A percentile compares a stretch with the other conserved stretches of the same genome.
Evolutionary conservation across 306 rosid genomes (phyloP).

Genomic region (Cucumis melo): DNA sequence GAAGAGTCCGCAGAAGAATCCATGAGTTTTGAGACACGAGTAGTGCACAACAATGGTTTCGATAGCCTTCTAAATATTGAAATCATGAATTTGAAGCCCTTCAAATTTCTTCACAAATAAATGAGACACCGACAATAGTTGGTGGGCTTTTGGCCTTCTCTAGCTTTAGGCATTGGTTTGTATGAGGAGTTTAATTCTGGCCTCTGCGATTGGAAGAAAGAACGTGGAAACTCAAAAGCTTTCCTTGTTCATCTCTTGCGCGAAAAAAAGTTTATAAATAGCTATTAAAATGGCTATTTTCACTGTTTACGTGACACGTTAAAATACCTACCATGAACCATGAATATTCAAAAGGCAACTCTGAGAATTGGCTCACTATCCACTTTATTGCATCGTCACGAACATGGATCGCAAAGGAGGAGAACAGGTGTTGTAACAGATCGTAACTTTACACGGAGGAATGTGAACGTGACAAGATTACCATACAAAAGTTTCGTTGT

Average conservation of each 20-base stretch:
- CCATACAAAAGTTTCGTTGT: neutral
- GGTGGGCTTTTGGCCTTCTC: neutral
- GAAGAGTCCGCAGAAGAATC: conserved; percentile 17
- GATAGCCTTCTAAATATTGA: conserved; percentile 37
- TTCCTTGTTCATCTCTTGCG: neutral
- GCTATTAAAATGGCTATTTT: neutral
- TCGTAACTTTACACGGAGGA: neutral
- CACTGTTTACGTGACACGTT: neutral
- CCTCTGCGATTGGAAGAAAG: neutral
- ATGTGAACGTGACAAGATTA: neutral
- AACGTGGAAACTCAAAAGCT: neutral
- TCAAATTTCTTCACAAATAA: neutral
- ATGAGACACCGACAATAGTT: neutral
- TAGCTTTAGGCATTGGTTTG: neutral
- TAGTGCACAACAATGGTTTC: conserved; percentile 11
- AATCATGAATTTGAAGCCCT: conserved; percentile 25
- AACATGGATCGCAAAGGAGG: neutral
- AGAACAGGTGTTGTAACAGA: neutral
- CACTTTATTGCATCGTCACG: neutral
- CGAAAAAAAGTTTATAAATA: neutral
- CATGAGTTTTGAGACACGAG: conserved; percentile 28
- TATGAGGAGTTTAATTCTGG: neutral
- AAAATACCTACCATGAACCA: neutral
- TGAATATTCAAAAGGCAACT: neutral
- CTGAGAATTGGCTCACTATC: neutral